Percentiles rank a stretch among this genome's conserved stretches.
phyloP scores from a whole-genome alignment of 495 filamentous ascomycete genomes.

The Hyaloscypha hepaticicola region DNA sequence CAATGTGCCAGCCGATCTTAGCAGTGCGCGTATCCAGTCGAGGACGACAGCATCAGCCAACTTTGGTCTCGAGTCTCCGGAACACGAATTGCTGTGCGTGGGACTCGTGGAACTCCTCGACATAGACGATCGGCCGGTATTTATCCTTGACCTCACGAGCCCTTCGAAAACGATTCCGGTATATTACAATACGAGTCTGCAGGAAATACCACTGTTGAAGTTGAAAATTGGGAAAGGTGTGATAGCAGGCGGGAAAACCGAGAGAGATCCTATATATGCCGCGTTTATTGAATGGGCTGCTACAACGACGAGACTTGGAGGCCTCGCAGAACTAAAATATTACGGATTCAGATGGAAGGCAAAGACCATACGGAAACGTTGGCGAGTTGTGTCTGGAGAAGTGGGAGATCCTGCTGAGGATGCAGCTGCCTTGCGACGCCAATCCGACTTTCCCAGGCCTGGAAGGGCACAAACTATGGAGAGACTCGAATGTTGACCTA shows the following conservation, averaged over 20 bases:
- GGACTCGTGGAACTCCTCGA: constrained; percentile 20
- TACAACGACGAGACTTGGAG: neutral
- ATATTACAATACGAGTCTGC: constrained; percentile 17
- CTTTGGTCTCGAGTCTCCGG: neutral
- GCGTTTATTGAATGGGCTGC: constrained; percentile 17
- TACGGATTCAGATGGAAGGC: constrained; percentile 12
- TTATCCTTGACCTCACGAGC: constrained; percentile 17
- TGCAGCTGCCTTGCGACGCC: neutral
- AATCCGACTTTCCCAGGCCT: constrained; percentile 2
- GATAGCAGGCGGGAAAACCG: neutral
- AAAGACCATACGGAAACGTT: constrained; percentile 18
- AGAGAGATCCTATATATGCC: constrained; percentile 3
- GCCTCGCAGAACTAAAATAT: neutral
- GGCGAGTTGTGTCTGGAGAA: constrained; percentile 17
- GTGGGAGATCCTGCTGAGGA: neutral
- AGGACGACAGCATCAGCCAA: neutral
- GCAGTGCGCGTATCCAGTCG: neutral
- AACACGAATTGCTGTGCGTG: neutral
- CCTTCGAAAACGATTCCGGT: constrained; percentile 5
- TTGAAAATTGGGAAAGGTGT: neutral
- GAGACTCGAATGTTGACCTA: neutral
- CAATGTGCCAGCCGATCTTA: neutral
- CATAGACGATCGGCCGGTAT: constrained; percentile 19
- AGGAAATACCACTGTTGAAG: neutral
- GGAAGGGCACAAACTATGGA: neutral